phyloP scores from a whole-genome alignment of 768 basidiomycete genomes.

The Clitopilus hobsonii region DNA sequence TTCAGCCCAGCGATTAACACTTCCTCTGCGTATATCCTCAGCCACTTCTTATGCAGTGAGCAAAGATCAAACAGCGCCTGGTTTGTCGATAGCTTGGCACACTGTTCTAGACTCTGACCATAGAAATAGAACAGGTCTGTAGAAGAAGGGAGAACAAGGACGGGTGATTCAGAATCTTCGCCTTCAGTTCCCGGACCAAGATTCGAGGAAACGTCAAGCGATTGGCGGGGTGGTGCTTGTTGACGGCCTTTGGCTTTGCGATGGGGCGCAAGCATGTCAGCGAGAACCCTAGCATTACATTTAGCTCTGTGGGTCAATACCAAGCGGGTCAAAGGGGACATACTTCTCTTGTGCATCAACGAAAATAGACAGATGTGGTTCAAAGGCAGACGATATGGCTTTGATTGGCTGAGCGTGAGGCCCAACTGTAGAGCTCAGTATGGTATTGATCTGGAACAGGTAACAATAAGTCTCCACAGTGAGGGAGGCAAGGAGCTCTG shows the following conservation, averaged over 20 bases:
- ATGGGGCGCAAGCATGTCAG: slow-evolving; percentile 87
- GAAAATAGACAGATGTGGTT: slow-evolving; percentile 88
- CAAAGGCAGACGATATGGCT: slow-evolving; percentile 86
- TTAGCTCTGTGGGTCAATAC: not conserved
- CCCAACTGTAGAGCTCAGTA: slow-evolving; percentile 50
- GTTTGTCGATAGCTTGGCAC: slow-evolving; percentile 84
- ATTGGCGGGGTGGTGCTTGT: slow-evolving; percentile 48
- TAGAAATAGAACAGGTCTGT: slow-evolving; percentile 98
- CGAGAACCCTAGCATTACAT: slow-evolving; percentile 80
- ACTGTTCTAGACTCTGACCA: slow-evolving; percentile 91
- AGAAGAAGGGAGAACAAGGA: slow-evolving; percentile 84
- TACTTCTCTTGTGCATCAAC: slow-evolving; percentile 96
- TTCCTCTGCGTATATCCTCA: slow-evolving; percentile 96
- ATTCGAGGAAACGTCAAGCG: slow-evolving; percentile 51
- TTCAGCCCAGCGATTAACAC: slow-evolving; percentile 74
- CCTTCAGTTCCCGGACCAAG: slow-evolving; percentile 20
- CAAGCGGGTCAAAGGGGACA: slow-evolving; percentile 10
- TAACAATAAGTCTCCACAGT: not conserved
- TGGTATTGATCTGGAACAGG: slow-evolving; percentile 52
- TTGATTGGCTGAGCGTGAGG: slow-evolving; percentile 50
- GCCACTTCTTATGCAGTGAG: slow-evolving; percentile 87
- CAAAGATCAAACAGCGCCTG: slow-evolving; percentile 80
- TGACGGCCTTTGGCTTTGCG: slow-evolving; percentile 41
- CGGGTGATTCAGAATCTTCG: slow-evolving; percentile 41
- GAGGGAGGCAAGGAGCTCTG: slow-evolving; percentile 1